phyloP scores from a whole-genome alignment of 768 basidiomycete species.

The Macrolepiota fuliginosa region DNA sequence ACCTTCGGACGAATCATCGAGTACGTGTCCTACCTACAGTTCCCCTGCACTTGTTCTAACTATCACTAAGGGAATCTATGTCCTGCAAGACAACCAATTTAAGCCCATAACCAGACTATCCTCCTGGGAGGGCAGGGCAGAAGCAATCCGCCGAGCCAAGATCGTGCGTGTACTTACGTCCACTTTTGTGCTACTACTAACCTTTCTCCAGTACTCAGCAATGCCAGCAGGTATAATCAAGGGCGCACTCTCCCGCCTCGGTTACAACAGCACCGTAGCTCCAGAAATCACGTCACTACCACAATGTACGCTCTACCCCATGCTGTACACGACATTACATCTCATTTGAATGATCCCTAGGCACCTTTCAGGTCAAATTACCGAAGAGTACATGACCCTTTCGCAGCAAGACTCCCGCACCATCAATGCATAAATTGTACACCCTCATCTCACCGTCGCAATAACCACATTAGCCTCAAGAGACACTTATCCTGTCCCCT shows the following conservation, averaged over 20 bases:
- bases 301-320: constrained; percentile 57
- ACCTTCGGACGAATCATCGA: constrained; percentile 91
- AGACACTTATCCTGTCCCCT: too few species aligned
- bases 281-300: constrained; percentile 81
- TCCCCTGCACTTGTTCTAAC: not conserved
- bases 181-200: not conserved
- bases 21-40: constrained; percentile 39
- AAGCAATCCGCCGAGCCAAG: constrained; percentile 69
- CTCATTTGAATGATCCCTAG: constrained; percentile 29
- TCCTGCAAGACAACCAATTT: constrained; percentile 89
- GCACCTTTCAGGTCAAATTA: constrained; percentile 82
- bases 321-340: not conserved
- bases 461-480: too few species aligned
- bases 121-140: constrained; percentile 73
- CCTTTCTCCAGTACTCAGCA: constrained; percentile 61
- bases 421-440: too few species aligned
- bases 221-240: constrained; percentile 83
- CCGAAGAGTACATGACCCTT: constrained; percentile 48
- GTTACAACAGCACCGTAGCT: constrained; percentile 68
- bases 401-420: too few species aligned
- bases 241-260: constrained; percentile 77
- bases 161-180: constrained; percentile 43
- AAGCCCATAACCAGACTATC: constrained; percentile 82
- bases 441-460: too few species aligned
- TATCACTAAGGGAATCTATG: constrained; percentile 75